Percentiles rank a stretch among this genome's conserved stretches.
Conservation (phyloP, 176 grass and related monocot genomes). For the Dactylis glomerata region DNA sequence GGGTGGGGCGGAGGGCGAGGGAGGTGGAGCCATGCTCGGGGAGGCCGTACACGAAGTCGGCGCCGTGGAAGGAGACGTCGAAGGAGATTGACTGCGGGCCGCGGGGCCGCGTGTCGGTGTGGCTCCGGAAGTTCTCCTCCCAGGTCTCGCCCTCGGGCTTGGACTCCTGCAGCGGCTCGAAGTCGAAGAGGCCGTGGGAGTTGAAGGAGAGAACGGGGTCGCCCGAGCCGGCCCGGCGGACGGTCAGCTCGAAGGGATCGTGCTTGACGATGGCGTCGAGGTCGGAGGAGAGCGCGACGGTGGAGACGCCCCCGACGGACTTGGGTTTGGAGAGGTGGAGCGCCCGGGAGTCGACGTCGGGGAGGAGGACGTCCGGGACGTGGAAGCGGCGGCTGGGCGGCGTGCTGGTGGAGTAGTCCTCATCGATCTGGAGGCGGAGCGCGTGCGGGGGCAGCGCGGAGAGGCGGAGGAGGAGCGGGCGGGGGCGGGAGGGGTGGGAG, state of each 20-base stretch:
- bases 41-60: slow-evolving; percentile 92
- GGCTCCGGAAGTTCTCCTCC: slow-evolving; percentile 84
- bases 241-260: slow-evolving; percentile 72
- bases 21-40: slow-evolving; percentile 81
- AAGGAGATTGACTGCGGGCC: slow-evolving; percentile 91
- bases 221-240: slow-evolving; percentile 37
- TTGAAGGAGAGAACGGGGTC: slow-evolving; percentile 79
- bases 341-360: slow-evolving; percentile 53
- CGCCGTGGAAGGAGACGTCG: slow-evolving; percentile 79
- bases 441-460: slow-evolving; percentile 55
- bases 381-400: slow-evolving; percentile 66
- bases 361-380: slow-evolving; percentile 76
- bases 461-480: slow-evolving; percentile 71
- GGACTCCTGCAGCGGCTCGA: slow-evolving; percentile 60
- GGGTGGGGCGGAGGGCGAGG: slow-evolving; percentile 65
- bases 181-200: slow-evolving; percentile 91
- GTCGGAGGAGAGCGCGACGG: slow-evolving; percentile 62
- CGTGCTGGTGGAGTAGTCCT: slow-evolving; percentile 47
- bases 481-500: slow-evolving; percentile 41
- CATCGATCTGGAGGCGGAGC: slow-evolving; percentile 86
- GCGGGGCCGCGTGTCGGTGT: slow-evolving; percentile 76
- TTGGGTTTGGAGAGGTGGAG: slow-evolving; percentile 57
- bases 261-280: slow-evolving; percentile 67
- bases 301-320: slow-evolving; percentile 33
- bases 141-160: slow-evolving; percentile 62